Conservation (phyloP, 768 basidiomycete genomes). For the Leccinum uliginosum region DNA sequence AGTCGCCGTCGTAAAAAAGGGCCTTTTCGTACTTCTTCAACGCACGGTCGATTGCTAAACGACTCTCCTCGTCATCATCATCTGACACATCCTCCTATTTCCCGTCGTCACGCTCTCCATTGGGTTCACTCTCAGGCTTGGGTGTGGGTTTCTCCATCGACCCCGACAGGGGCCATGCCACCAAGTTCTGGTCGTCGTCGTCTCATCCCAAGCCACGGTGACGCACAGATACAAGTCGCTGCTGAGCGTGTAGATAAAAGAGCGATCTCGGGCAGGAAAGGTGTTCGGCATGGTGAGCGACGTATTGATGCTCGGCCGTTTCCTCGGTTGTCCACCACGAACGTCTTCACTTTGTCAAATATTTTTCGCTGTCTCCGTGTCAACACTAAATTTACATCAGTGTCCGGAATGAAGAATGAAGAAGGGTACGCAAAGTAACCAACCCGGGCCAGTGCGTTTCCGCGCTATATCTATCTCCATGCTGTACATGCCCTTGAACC, state of each 20-base stretch:
- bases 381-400: constrained; percentile 43
- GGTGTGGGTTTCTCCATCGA: constrained; percentile 33
- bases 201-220: constrained; percentile 99
- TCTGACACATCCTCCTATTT: constrained; percentile 49
- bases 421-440: constrained; percentile 17
- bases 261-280: constrained; percentile 75
- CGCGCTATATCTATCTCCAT: constrained; percentile 60
- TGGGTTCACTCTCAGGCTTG: constrained; percentile 31
- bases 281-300: constrained; percentile 69
- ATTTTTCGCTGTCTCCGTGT: constrained; percentile 72
- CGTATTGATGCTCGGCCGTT: constrained; percentile 25
- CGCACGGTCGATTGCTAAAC: constrained; percentile 73
- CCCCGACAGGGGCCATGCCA: constrained; percentile 63
- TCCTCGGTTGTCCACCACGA: constrained; percentile 51
- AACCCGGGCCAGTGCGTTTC: constrained; percentile 63
- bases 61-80: constrained; percentile 64
- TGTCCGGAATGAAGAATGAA: background rate
- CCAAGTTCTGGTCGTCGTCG: constrained; percentile 72
- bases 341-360: constrained; percentile 73
- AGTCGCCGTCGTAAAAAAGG: constrained; percentile 64
- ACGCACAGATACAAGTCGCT: constrained; percentile 72
- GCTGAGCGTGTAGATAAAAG: constrained; percentile 73
- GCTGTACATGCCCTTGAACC: constrained; percentile 84
- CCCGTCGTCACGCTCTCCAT: constrained; percentile 47
- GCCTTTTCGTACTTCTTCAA: constrained; percentile 87